Conservation (phyloP, 495 filamentous ascomycete species). For the Podospora pseudopauciseta region DNA sequence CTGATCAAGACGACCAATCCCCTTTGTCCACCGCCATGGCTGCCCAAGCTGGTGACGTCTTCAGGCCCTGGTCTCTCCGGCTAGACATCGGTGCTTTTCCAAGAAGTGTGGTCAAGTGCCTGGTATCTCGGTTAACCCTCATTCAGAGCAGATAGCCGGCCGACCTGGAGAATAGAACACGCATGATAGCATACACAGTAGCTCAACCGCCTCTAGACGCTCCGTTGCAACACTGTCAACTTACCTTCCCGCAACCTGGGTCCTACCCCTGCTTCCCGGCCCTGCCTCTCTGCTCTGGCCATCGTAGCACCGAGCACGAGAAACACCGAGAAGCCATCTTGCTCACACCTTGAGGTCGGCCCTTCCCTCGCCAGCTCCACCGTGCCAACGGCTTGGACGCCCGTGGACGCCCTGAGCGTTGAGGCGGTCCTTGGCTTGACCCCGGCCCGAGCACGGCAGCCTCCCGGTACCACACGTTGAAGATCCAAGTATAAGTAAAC, state of each 20-base stretch:
- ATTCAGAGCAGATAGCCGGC: background rate
- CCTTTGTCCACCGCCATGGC: background rate
- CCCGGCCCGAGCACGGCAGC: background rate
- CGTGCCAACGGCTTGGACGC: background rate
- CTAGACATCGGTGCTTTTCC: conserved; percentile 4
- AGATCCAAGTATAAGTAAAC: background rate
- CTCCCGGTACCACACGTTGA: background rate
- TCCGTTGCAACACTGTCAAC: background rate
- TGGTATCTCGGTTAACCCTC: conserved; percentile 3
- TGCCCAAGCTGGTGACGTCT: background rate
- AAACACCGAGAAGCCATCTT: conserved; percentile 9
- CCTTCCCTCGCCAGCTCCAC: conserved; percentile 9
- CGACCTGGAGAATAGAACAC: background rate
- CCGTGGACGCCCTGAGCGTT: background rate
- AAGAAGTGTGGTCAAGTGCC: background rate
- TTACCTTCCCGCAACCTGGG: background rate
- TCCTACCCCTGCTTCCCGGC: background rate
- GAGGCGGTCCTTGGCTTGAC: background rate
- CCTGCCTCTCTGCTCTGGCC: background rate
- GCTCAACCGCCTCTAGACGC: background rate
- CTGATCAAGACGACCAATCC: background rate
- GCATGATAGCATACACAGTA: background rate
- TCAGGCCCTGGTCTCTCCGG: background rate
- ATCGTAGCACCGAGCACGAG: conserved; percentile 9
- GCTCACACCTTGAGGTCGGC: conserved; percentile 7